These are phyloP conservation scores for Lyophyllum atratum DNA, from an alignment of 768 basidiomycete species.

Conservation along the genomic window DNA sequence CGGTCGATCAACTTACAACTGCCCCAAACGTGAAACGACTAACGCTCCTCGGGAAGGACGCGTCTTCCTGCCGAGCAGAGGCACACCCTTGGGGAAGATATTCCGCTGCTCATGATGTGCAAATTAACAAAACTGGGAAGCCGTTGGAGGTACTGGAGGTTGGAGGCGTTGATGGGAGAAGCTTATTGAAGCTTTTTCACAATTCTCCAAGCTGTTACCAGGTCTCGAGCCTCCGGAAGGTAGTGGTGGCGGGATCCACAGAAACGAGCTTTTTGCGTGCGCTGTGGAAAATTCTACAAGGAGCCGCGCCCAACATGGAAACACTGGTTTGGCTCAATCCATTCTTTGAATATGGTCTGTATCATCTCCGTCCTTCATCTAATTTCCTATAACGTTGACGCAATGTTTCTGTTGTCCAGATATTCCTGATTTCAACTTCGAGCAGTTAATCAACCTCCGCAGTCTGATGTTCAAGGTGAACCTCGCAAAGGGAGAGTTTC, in stretches of 20 bases:
- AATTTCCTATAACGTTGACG: too few species aligned
- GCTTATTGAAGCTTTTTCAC: not conserved
- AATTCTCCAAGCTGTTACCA: not conserved
- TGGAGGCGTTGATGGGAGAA: not conserved
- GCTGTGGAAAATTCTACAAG: not conserved
- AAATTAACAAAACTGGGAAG: not conserved
- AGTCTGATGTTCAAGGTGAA: not conserved
- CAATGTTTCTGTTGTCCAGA: not conserved
- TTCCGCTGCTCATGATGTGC: not conserved
- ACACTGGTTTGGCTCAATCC: not conserved
- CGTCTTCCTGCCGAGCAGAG: not conserved
- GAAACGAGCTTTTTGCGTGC: not conserved
- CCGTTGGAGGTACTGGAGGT: not conserved
- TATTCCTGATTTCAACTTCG: not conserved
- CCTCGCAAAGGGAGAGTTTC: not conserved
- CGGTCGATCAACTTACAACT: not conserved
- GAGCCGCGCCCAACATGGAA: not conserved
- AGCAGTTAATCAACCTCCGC: not conserved
- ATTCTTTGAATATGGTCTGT: not conserved
- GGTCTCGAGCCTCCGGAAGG: not conserved
- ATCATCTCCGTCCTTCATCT: not conserved
- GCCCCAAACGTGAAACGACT: not conserved
- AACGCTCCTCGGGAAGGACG: not conserved
- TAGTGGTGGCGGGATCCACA: not conserved
- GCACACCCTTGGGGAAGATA: not conserved